Evolutionary conservation across 202 grass and related monocot genomes (phyloP), one percentile per base, ranked within the genome.

Genomic region (Carex arenaria): DNA sequence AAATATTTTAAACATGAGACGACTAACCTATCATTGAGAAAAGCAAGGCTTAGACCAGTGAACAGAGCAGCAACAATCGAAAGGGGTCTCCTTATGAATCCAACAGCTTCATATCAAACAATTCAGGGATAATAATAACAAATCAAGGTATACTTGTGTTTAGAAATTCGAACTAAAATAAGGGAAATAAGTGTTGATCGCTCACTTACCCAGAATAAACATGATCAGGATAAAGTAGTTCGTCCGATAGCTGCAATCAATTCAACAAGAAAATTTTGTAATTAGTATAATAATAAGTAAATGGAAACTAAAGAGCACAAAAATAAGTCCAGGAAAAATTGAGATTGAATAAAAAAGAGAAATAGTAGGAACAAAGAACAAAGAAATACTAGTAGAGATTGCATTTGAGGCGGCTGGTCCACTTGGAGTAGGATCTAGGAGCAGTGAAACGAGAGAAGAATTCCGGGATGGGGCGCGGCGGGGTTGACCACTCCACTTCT

Each of bases 391-490:
- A 99, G 93, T 99, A 99, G 53, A 96, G 91, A 85, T 96, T 99
- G 93, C 96, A 99, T 88, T 99, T 99, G 87, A 99, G 88, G 78
- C 91, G 96, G 73, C 90, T 99, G 74, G 84, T 96, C 96, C 93
- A 99, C 84, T 99, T 99, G 85, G 91, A 90, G 90, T 91, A 96
- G 86, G 93, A 99, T 80, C 93, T 90, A 61, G 96, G 96, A 62
- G 84, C 80, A 85, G 96, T 96, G 88, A 99, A 99, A 68, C 96
- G 91, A 82, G 93, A 99, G 85, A 99, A 99, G 91, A 99, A 99
- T 85, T 99, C 96, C 43, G 89, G 82, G 17, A 99, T 65, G 38
- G 93, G 89, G 42, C 96, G 93, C 72, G 96, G 93, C 59, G 93
- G 93, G 18, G 91, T 88, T 9, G 93, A 94, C 96, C 93, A 96